A percentile compares a stretch with the other conserved stretches of the same genome.
phyloP scores from a whole-genome alignment of 768 basidiomycete species.

The Termitomyces sp. region DNA sequence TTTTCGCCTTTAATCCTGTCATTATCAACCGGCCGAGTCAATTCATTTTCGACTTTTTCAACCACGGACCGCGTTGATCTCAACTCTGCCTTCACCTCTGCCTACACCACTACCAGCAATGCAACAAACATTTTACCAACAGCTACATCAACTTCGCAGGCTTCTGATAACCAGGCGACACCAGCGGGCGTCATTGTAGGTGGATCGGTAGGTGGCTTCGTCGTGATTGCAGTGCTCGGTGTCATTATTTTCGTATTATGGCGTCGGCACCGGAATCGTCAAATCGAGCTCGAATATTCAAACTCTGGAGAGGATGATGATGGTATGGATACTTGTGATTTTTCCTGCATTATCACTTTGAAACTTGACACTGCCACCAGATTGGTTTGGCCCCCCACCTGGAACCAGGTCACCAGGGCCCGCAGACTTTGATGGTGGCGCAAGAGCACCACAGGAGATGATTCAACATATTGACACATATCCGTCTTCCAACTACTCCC shows the following conservation, averaged over 20 bases:
- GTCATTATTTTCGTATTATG: background rate
- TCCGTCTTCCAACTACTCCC: too few relatives aligned
- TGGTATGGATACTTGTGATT: too few relatives aligned
- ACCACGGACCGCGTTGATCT: background rate
- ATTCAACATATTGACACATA: too few relatives aligned
- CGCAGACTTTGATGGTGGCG: too few relatives aligned
- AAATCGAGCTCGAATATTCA: too few relatives aligned
- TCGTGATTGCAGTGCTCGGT: background rate
- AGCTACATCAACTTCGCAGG: background rate
- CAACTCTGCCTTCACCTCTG: background rate
- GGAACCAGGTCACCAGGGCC: too few relatives aligned
- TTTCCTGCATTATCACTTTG: too few relatives aligned
- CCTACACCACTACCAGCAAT: background rate
- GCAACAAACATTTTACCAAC: background rate
- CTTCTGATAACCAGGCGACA: too few relatives aligned
- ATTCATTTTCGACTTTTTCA: background rate
- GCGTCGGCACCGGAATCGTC: background rate
- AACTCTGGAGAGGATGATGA: too few relatives aligned
- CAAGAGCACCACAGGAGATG: too few relatives aligned
- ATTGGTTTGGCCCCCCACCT: too few relatives aligned
- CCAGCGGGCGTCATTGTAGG: background rate
- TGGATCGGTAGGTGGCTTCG: constrained; percentile 1
- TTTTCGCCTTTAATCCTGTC: background rate
- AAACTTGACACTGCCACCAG: too few relatives aligned
- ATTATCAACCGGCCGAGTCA: background rate